These are phyloP conservation scores for Dictyostelium capitatum DNA, from an alignment of 78 protist species.

Conservation along the genomic window DNA sequence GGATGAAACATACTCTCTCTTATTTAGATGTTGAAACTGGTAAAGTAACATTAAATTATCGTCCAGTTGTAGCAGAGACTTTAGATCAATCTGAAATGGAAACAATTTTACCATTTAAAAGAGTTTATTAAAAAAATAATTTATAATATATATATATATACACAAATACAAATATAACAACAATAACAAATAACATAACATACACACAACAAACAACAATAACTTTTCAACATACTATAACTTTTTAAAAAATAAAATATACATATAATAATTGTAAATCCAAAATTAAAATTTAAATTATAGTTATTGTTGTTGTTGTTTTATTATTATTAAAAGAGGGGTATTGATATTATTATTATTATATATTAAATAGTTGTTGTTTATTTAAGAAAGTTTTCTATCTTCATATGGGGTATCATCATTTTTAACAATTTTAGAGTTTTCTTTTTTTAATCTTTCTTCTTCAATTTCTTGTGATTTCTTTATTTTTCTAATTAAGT, in stretches of 20 bases:
- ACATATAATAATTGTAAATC: too few relatives aligned
- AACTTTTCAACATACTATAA: not conserved
- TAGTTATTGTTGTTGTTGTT: not conserved
- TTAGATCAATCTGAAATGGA: conserved; percentile 79
- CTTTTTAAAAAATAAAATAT: too few relatives aligned
- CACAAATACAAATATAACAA: not conserved
- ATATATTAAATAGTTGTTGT: not conserved
- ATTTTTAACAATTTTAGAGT: not conserved
- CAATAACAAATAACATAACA: not conserved
- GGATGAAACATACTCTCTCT: conserved; percentile 98
- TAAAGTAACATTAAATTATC: conserved; percentile 88
- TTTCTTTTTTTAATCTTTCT: not conserved
- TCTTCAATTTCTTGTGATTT: conserved; percentile 14
- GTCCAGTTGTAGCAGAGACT: conserved; percentile 78
- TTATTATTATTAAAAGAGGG: not conserved
- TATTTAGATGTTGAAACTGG: conserved; percentile 89
- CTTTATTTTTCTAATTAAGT: conserved; percentile 22
- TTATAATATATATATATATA: too few relatives aligned
- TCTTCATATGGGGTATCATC: conserved; percentile 2
- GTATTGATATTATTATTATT: not conserved
- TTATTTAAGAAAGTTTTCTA: conserved; percentile 18
- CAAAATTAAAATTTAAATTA: too few relatives aligned
- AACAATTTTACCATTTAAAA: conserved; percentile 76
- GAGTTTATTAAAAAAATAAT: conserved; percentile 63
- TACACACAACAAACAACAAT: not conserved